Conservation (phyloP, 2,329 filamentous ascomycete species). For the Celoporthe dispersa region DNA sequence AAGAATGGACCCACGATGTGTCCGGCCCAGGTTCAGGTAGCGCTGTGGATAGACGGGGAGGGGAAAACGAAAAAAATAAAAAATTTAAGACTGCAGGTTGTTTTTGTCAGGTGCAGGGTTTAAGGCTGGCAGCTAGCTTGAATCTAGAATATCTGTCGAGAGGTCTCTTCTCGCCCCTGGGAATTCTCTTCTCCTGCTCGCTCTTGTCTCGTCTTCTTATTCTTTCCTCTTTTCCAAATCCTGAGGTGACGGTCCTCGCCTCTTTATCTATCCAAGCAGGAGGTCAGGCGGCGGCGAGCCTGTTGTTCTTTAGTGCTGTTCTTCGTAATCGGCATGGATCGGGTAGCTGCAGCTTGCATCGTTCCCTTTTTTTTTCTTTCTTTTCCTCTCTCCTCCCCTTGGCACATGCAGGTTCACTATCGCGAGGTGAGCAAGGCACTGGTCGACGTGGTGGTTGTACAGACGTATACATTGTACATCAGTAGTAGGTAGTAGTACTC, state of each 20-base stretch:
- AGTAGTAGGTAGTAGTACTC: too few relatives aligned
- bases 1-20: conserved; percentile 1
- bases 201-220: neutral
- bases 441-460: neutral
- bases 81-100: neutral
- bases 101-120: conserved; percentile 1
- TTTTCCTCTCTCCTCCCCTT: too few relatives aligned
- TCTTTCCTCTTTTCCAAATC: neutral
- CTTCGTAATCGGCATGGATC: neutral
- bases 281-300: neutral
- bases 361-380: neutral
- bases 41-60: neutral
- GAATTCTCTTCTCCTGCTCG: neutral
- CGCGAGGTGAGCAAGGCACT: neutral
- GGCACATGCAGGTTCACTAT: neutral
- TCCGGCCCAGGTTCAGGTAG: neutral
- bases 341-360: neutral
- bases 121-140: neutral
- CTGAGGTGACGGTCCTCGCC: neutral
- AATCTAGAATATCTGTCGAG: neutral
- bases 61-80: neutral
- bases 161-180: neutral
- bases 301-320: neutral
- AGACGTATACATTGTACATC: neutral
- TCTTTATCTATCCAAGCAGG: neutral